A percentile compares a stretch with the other conserved stretches of the same genome.
These are phyloP conservation scores for Amanita phalloides DNA, from an alignment of 768 basidiomycete genomes.

Conservation along the genomic window DNA sequence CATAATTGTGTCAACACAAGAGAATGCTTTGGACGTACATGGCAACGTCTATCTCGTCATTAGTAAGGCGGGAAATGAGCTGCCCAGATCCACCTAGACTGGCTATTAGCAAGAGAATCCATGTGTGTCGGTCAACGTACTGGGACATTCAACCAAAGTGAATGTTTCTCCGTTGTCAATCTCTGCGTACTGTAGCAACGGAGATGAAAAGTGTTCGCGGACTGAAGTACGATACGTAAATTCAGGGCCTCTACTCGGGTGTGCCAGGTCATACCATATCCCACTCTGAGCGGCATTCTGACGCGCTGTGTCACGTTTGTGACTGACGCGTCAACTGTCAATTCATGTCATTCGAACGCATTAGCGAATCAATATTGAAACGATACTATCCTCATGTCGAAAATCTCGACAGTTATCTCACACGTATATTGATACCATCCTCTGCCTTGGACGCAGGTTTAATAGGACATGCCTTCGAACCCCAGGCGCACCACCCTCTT, in stretches of 20 bases:
- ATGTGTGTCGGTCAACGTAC: slow-evolving; percentile 24
- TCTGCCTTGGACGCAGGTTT: not conserved
- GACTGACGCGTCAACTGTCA: not conserved
- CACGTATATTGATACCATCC: slow-evolving; percentile 19
- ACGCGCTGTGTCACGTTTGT: slow-evolving; percentile 1
- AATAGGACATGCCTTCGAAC: slow-evolving; percentile 1
- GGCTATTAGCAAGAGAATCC: not conserved
- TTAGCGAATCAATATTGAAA: slow-evolving; percentile 23
- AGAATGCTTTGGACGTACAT: slow-evolving; percentile 37
- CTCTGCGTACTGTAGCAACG: slow-evolving; percentile 76
- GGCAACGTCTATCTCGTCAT: slow-evolving; percentile 73
- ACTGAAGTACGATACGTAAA: slow-evolving; percentile 27
- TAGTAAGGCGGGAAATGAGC: slow-evolving; percentile 61
- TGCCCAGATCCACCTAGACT: slow-evolving; percentile 77
- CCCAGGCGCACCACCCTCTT: slow-evolving; percentile 14
- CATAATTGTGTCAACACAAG: slow-evolving; percentile 2
- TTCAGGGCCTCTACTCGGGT: not conserved
- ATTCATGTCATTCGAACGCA: slow-evolving; percentile 6
- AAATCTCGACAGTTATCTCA: slow-evolving; percentile 27
- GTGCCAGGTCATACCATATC: slow-evolving; percentile 28
- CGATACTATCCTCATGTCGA: slow-evolving; percentile 33
- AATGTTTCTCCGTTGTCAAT: slow-evolving; percentile 64
- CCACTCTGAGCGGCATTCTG: slow-evolving; percentile 21
- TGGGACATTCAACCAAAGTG: slow-evolving; percentile 81
- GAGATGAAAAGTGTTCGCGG: slow-evolving; percentile 86